These are phyloP conservation scores for Camptophora hylomeconis DNA, from an alignment of 2,329 filamentous ascomycete genomes.

Conservation along the genomic window DNA sequence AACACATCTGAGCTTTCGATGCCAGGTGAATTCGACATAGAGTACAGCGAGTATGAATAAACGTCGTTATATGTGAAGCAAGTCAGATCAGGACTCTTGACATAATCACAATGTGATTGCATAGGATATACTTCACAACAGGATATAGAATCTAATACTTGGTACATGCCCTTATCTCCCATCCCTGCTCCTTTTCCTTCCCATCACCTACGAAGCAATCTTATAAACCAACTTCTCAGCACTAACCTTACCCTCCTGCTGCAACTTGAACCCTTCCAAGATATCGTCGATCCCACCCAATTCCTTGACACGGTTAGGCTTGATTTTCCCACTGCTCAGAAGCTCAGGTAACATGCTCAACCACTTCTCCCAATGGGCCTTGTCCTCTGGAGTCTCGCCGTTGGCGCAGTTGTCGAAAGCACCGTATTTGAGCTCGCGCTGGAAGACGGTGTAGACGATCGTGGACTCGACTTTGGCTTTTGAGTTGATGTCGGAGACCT, in stretches of 20 bases:
- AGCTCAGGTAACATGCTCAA: constrained; percentile 1
- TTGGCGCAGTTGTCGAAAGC: constrained; percentile 3
- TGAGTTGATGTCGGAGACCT: background rate
- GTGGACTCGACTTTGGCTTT: constrained; percentile 1
- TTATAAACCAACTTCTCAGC: constrained; percentile 52
- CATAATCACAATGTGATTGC: too few relatives aligned
- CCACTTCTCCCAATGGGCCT: constrained; percentile 3
- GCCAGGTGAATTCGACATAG: too few relatives aligned
- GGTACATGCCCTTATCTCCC: too few relatives aligned
- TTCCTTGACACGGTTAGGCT: constrained; percentile 2
- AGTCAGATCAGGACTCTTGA: too few relatives aligned
- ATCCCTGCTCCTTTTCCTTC: too few relatives aligned
- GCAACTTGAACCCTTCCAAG: constrained; percentile 2
- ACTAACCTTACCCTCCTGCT: constrained; percentile 46
- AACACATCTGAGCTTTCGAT: too few relatives aligned
- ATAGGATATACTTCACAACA: too few relatives aligned
- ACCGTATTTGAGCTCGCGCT: constrained; percentile 1
- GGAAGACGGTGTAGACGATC: constrained; percentile 3
- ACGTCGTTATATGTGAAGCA: too few relatives aligned
- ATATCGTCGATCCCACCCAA: background rate
- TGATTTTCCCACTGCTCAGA: constrained; percentile 1
- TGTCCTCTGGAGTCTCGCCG: constrained; percentile 1
- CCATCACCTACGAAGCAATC: too few relatives aligned
- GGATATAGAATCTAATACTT: too few relatives aligned
- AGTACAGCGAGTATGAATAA: too few relatives aligned